phyloP scores from a whole-genome alignment of 2,329 filamentous ascomycete species.

The Simplicillium sp. region DNA sequence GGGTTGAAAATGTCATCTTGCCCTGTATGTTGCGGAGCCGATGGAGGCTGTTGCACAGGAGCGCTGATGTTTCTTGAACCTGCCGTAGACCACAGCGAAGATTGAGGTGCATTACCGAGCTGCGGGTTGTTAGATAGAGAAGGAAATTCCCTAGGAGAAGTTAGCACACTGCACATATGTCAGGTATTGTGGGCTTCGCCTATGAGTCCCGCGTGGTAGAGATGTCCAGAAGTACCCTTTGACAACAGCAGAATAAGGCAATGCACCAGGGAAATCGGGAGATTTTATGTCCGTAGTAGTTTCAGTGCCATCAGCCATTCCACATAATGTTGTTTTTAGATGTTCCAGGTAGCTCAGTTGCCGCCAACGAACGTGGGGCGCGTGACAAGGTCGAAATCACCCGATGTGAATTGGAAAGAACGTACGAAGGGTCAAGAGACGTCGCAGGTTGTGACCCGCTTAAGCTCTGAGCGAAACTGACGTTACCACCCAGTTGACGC shows the following conservation, averaged over 20 bases:
- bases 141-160: slow-evolving; percentile 53
- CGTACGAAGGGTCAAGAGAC: slow-evolving; percentile 56
- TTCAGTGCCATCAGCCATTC: too few relatives aligned
- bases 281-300: not conserved
- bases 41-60: slow-evolving; percentile 39
- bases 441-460: slow-evolving; percentile 53
- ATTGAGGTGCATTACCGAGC: slow-evolving; percentile 35
- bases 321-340: too few relatives aligned
- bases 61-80: slow-evolving; percentile 38
- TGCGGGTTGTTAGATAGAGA: slow-evolving; percentile 54
- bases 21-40: slow-evolving; percentile 38
- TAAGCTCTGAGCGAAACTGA: slow-evolving; percentile 59
- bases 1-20: slow-evolving; percentile 37
- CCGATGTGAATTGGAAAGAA: slow-evolving; percentile 17
- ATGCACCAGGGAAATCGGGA: slow-evolving; percentile 2
- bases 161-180: slow-evolving; percentile 4
- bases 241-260: slow-evolving; percentile 20
- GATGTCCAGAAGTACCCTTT: slow-evolving; percentile 15
- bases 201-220: not conserved
- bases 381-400: too few relatives aligned
- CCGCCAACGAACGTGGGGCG: too few relatives aligned
- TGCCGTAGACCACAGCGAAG: slow-evolving; percentile 45
- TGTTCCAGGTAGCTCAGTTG: too few relatives aligned
- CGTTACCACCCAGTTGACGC: slow-evolving; percentile 47
- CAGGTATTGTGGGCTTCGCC: not conserved